These are phyloP conservation scores for Zoysia japonica DNA, from an alignment of 176 grass and related monocot genomes.

Conservation along the genomic window DNA sequence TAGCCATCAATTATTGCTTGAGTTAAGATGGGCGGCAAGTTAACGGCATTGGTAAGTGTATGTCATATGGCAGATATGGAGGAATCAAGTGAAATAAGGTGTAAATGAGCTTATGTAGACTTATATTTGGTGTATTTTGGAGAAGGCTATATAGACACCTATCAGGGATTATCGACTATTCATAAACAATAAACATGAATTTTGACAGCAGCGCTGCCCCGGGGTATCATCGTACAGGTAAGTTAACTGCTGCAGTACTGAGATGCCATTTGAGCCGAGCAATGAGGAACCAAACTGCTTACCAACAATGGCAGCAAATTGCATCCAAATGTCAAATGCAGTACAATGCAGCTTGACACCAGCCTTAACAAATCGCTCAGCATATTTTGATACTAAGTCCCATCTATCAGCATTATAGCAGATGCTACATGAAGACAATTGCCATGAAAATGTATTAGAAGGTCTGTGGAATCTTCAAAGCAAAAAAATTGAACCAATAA, in stretches of 20 bases:
- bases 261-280: neutral
- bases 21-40: neutral
- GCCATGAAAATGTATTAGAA: constrained; percentile 5
- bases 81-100: neutral
- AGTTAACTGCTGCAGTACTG: neutral
- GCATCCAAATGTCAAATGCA: constrained; percentile 94
- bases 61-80: neutral
- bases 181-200: constrained; percentile 4
- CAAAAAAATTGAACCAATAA: constrained; percentile 8
- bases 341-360: constrained; percentile 73
- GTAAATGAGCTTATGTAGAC: neutral
- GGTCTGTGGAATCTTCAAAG: neutral
- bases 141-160: neutral
- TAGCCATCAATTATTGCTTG: neutral
- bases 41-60: neutral
- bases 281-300: constrained; percentile 38
- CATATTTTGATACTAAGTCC: constrained; percentile 75
- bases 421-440: constrained; percentile 63
- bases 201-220: constrained; percentile 3
- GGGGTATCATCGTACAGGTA: neutral
- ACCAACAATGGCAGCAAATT: constrained; percentile 90
- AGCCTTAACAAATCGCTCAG: constrained; percentile 67
- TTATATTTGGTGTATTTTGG: neutral
- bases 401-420: constrained; percentile 85
- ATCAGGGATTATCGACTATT: neutral